Base-by-base conservation (phyloP, 2,329 filamentous ascomycete genomes). In the Cladorrhinum sp. region DNA sequence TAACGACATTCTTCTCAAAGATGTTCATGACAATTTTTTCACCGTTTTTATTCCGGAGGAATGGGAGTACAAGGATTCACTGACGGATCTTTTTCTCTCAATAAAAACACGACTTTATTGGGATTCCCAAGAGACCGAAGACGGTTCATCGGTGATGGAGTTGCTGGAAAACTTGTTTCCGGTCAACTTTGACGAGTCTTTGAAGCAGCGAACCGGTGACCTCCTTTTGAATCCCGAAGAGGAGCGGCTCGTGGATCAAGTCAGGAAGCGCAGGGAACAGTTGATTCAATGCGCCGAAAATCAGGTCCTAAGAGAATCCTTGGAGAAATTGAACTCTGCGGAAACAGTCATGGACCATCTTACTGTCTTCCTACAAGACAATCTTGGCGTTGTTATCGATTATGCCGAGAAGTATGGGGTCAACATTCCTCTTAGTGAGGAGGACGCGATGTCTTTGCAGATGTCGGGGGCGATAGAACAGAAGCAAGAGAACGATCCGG, bases 91-190 rank as follows among this genome's bases (percentile, higher is more conserved):
- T 1, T 77, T 79, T 50, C 67, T 82, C 20, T 75, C 72, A n/a
- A 74, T 82, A 61, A 81, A 79, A 66, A 79, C 78, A 0, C 78
- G 80, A 53, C 69, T 74, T 60, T 73, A 87, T 54, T 85, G 89
- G 61, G 75, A 81, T 50, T 77, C 78, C 10, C 74, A 88, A 20
- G 76, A 75, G 6, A 72, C 81, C 52, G 75, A 79, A 0, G 82
- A 81, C 58, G 81, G 55, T 2, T 64, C 65, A 22, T 58, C 61
- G 78, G 16, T 68, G 69, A 45, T 45, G 16, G 16, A 75, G 78
- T 75, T 81, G 18, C 70, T 88, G 16, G 79, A 81, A 10, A 81
- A 85, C 57, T 78, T 84, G 2, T 78, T 91, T 36, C 77, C 81
- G 6, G 75, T 80, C 8, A 77, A 88, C 3, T 72, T 90, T 2